Conservation (phyloP, 495 filamentous ascomycete genomes). For the Aspergillus coremiiformis region DNA sequence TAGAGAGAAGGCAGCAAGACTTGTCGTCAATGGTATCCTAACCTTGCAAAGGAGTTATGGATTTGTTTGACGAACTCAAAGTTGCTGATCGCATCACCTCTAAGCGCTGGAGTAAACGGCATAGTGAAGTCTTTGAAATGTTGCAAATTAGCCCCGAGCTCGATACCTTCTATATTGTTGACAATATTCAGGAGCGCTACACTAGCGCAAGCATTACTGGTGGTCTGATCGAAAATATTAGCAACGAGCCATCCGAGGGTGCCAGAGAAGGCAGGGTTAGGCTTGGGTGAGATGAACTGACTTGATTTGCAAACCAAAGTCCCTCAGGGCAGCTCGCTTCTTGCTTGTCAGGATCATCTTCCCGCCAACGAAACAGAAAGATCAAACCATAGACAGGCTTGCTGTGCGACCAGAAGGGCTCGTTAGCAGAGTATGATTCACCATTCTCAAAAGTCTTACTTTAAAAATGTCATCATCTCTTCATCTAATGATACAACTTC, state of each 20-base stretch:
- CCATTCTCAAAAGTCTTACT: constrained; percentile 35
- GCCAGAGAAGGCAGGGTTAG: neutral
- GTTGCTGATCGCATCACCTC: constrained; percentile 65
- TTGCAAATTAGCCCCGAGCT: constrained; percentile 58
- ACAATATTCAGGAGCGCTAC: constrained; percentile 85
- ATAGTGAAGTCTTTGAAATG: constrained; percentile 65
- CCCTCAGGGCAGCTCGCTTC: constrained; percentile 55
- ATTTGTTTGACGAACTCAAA: constrained; percentile 70
- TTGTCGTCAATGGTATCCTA: constrained; percentile 14
- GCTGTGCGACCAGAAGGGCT: constrained; percentile 25
- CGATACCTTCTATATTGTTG: constrained; percentile 64
- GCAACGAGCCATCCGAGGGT: neutral
- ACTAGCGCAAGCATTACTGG: constrained; percentile 77
- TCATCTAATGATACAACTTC: constrained; percentile 74
- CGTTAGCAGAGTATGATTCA: neutral
- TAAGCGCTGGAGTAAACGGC: constrained; percentile 58
- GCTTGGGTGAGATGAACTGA: constrained; percentile 23
- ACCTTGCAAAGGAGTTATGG: constrained; percentile 86
- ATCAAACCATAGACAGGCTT: constrained; percentile 75
- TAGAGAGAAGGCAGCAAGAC: neutral
- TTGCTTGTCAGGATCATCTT: constrained; percentile 51
- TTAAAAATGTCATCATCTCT: constrained; percentile 54
- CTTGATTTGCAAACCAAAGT: constrained; percentile 95
- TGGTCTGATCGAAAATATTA: constrained; percentile 45
- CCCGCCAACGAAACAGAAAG: constrained; percentile 69